Base-by-base conservation (phyloP, 352 stramenopile genomes). In the Pythium sukuiense region DNA sequence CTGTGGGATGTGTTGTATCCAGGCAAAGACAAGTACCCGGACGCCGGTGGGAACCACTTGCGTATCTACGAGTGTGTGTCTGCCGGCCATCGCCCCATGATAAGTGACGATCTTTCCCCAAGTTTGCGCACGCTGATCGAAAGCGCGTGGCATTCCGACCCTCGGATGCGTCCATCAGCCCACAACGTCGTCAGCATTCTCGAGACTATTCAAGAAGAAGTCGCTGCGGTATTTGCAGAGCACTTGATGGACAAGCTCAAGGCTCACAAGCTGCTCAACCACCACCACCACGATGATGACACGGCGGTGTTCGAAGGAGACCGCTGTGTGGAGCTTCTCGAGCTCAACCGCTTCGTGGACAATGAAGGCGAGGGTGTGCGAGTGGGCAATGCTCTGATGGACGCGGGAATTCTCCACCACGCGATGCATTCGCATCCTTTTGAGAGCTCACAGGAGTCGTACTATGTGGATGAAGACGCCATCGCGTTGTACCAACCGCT, bases 1-100 rank as follows among this genome's bases (percentile, higher is more conserved):
- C 76, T 88, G 61, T 90, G 81, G 79, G 74, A 87, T 61, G 84
- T 88, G 33, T 58, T 88, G 26, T 71, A 85, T 29, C 76, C 76
- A 2, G 56, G 53, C 0, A 33, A 16, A 9, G 72, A 84, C 6
- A 87, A 80, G 53, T 86, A 70, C 43, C 73, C 72, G n/a, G 55
- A 50, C 20, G 27, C 65, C 54, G 62, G 69, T 18, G 61, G 61
- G 26, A 76, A 77, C 20, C 64, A 80, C 13, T 41, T 72, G 0
- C 61, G 71, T 20, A 70, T 88, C 32, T 75, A 81, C 37, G 76
- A 83, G 30, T 30, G 61, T 29, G 79, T 81, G 2, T 62, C 75
- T 35, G 32, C 70, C 27, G 79, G 79, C 37, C 18, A 63, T 0
- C 77, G 79, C 6, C 79, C 77, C 7, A 58, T 26, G 14, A 29